Evolutionary conservation across 1,139 yeast genomes (phyloP).

Genomic region (Lodderomyces beijingensis): DNA sequence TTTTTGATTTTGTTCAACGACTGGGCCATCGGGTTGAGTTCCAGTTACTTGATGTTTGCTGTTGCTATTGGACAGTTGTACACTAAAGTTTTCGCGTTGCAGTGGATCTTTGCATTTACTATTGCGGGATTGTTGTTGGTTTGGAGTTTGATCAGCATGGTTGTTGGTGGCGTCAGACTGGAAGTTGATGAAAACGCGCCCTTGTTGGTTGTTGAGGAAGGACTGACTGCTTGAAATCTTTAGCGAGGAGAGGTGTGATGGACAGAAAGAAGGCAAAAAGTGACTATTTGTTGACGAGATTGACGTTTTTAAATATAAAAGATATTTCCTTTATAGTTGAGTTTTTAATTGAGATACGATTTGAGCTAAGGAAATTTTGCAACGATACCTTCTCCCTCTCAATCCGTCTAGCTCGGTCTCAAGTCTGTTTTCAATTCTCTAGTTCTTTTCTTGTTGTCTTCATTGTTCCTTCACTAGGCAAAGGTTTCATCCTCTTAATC

Average conservation of each 20-base stretch:
- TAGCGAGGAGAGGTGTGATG: too few relatives aligned
- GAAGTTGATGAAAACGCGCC: conserved; percentile 23
- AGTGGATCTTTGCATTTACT: conserved; percentile 77
- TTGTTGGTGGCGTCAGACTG: conserved; percentile 18
- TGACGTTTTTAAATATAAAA: too few relatives aligned
- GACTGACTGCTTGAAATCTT: conserved; percentile 2
- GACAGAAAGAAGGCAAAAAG: too few relatives aligned
- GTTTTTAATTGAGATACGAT: too few relatives aligned
- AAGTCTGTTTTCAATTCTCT: too few relatives aligned
- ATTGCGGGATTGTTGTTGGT: conserved; percentile 55
- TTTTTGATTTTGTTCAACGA: conserved; percentile 60
- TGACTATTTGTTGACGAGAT: too few relatives aligned
- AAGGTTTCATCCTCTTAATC: conserved; percentile 53
- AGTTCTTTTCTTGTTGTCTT: too few relatives aligned
- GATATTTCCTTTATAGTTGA: too few relatives aligned
- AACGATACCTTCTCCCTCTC: too few relatives aligned
- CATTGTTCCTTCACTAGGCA: background rate
- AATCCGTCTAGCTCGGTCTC: too few relatives aligned
- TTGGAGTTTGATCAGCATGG: conserved; percentile 42
- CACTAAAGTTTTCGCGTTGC: conserved; percentile 66
- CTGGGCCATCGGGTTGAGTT: conserved; percentile 64
- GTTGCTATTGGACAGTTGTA: conserved; percentile 67
- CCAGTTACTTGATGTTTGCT: conserved; percentile 56
- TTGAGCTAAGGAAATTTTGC: too few relatives aligned
- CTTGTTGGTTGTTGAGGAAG: conserved; percentile 17